phyloP scores from a whole-genome alignment of 2,329 filamentous ascomycete genomes.

The Thelonectria rubi region DNA sequence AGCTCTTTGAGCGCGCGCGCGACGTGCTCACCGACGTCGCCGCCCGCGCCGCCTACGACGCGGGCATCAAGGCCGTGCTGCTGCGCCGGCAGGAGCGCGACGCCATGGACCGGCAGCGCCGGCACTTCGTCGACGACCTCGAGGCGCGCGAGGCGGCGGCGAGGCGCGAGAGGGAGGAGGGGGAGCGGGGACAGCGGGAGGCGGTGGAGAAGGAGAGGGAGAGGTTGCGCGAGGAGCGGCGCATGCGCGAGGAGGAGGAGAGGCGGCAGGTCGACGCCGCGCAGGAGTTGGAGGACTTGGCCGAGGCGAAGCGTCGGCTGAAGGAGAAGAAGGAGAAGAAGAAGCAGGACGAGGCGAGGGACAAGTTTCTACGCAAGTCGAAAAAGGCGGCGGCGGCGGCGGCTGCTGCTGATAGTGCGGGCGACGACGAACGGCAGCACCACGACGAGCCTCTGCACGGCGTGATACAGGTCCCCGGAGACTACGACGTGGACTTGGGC shows the following conservation, averaged over 20 bases:
- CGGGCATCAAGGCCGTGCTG: conserved; percentile 74
- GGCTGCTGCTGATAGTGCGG: conserved; percentile 11
- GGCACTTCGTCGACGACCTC: conserved; percentile 85
- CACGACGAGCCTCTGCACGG: conserved; percentile 46
- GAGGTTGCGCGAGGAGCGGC: conserved; percentile 49
- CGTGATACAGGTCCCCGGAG: conserved; percentile 48
- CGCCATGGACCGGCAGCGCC: conserved; percentile 75
- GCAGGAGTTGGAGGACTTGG: conserved; percentile 51
- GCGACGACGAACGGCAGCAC: conserved; percentile 29
- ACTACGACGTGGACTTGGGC: conserved; percentile 45
- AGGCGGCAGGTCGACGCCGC: conserved; percentile 48
- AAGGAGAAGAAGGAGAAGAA: conserved; percentile 55
- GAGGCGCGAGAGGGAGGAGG: conserved; percentile 65
- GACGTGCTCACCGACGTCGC: conserved; percentile 79
- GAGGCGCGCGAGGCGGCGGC: conserved; percentile 78
- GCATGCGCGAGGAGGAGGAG: conserved; percentile 50
- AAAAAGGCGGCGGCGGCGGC: conserved; percentile 46
- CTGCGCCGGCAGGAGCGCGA: conserved; percentile 76
- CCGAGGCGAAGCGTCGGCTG: conserved; percentile 49
- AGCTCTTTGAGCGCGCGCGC: conserved; percentile 84
- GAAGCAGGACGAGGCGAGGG: conserved; percentile 42
- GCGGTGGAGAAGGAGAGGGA: conserved; percentile 50
- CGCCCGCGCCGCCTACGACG: conserved; percentile 81
- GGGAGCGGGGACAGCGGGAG: conserved; percentile 49
- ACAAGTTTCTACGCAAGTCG: conserved; percentile 46